Evolutionary conservation across 2,329 filamentous ascomycete genomes (phyloP).

Genomic region (Diaporthe vexans): DNA sequence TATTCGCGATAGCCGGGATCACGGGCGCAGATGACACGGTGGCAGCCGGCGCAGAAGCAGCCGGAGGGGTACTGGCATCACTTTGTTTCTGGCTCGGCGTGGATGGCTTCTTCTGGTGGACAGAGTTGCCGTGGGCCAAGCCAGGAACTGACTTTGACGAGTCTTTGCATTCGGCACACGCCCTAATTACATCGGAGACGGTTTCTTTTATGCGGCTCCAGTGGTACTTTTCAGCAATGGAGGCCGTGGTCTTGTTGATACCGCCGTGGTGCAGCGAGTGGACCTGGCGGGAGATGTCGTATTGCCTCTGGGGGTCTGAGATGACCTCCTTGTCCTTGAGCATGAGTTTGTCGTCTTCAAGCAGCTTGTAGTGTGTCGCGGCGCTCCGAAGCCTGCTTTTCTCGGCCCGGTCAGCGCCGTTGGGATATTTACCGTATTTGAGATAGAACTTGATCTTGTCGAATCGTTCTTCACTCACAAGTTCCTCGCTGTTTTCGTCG

Average conservation of each 20-base stretch:
- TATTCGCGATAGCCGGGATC: slow-evolving; percentile 42
- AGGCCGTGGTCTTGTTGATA: slow-evolving; percentile 98
- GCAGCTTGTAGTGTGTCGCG: slow-evolving; percentile 93
- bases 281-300: slow-evolving; percentile 85
- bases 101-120: slow-evolving; percentile 34
- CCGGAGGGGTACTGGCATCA: slow-evolving; percentile 29
- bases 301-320: slow-evolving; percentile 88
- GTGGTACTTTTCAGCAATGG: slow-evolving; percentile 93
- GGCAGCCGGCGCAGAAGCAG: slow-evolving; percentile 32
- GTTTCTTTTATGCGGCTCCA: slow-evolving; percentile 99
- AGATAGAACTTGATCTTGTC: slow-evolving; percentile 99
- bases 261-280: slow-evolving; percentile 86
- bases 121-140: slow-evolving; percentile 22
- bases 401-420: slow-evolving; percentile 92
- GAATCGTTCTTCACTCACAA: slow-evolving; percentile 94
- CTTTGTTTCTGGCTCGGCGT: slow-evolving; percentile 36
- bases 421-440: slow-evolving; percentile 93
- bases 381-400: slow-evolving; percentile 95
- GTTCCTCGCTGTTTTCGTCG: slow-evolving; percentile 78
- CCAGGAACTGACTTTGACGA: slow-evolving; percentile 66
- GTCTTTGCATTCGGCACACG: slow-evolving; percentile 92
- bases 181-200: slow-evolving; percentile 92
- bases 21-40: slow-evolving; percentile 44
- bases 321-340: slow-evolving; percentile 98
- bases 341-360: slow-evolving; percentile 86